Evolutionary conservation across 2,329 filamentous ascomycete species (phyloP).

Genomic region (Diplodia scrobiculata): DNA sequence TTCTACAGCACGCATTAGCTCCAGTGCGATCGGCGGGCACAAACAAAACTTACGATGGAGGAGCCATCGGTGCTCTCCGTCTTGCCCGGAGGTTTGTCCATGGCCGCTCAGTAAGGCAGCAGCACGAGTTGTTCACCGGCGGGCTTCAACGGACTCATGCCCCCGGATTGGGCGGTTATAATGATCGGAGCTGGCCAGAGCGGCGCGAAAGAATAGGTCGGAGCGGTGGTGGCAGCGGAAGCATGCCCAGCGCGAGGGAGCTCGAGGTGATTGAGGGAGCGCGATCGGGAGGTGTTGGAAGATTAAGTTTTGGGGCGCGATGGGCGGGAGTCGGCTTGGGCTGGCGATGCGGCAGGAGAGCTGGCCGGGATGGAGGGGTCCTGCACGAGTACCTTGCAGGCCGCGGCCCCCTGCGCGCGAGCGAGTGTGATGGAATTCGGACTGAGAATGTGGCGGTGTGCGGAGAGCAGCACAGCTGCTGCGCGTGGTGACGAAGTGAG

Average conservation of each 20-base stretch:
- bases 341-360: slow-evolving; percentile 26
- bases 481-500: slow-evolving; percentile 9
- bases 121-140: slow-evolving; percentile 17
- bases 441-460: slow-evolving; percentile 28
- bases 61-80: slow-evolving; percentile 69
- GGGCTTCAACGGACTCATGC: slow-evolving; percentile 20
- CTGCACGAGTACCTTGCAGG: slow-evolving; percentile 27
- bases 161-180: slow-evolving; percentile 22
- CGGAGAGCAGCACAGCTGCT: slow-evolving; percentile 18
- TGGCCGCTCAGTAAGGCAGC: slow-evolving; percentile 31
- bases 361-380: slow-evolving; percentile 28
- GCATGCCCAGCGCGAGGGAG: slow-evolving; percentile 28
- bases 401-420: slow-evolving; percentile 24
- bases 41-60: slow-evolving; percentile 65
- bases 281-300: slow-evolving; percentile 4
- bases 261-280: background rate
- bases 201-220: slow-evolving; percentile 15
- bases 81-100: slow-evolving; percentile 44
- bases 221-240: slow-evolving; percentile 10
- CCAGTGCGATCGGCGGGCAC: background rate
- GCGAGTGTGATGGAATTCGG: slow-evolving; percentile 22
- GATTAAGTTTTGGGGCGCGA: slow-evolving; percentile 21
- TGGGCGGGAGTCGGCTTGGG: slow-evolving; percentile 24
- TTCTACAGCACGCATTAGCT: slow-evolving; percentile 55
- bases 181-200: slow-evolving; percentile 23